Conservation (phyloP, 177 flowering plant species). For the Vitis hybrid region DNA sequence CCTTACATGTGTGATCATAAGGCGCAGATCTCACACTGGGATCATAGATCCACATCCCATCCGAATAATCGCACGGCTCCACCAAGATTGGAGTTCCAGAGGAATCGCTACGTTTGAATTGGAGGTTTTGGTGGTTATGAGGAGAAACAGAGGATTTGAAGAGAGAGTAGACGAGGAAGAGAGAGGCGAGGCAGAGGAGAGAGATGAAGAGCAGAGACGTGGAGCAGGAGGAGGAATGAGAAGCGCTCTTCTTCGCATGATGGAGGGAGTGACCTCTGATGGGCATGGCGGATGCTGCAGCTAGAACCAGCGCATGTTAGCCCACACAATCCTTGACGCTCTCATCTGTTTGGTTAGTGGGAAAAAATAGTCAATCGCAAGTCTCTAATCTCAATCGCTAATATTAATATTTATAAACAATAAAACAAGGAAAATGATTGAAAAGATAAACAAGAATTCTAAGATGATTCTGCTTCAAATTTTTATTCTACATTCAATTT, state of each 20-base stretch:
- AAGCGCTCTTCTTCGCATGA: slow-evolving; percentile 15
- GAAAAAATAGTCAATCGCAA: no score
- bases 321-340: no score
- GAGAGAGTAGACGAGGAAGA: slow-evolving; percentile 50
- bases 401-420: no score
- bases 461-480: no score
- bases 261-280: slow-evolving; percentile 19
- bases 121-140: not conserved
- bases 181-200: slow-evolving; percentile 51
- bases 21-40: slow-evolving; percentile 31
- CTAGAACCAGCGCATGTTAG: not conserved
- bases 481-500: no score
- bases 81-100: not conserved
- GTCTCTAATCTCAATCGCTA: no score
- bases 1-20: slow-evolving; percentile 82
- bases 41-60: slow-evolving; percentile 81
- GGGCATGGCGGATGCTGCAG: slow-evolving; percentile 25
- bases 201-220: slow-evolving; percentile 40
- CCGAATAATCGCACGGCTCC: slow-evolving; percentile 52
- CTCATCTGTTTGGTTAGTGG: no score
- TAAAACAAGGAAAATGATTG: no score
- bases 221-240: slow-evolving; percentile 11
- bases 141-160: slow-evolving; percentile 24
- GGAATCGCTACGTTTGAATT: not conserved
- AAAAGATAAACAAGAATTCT: no score